Evolutionary conservation across 768 basidiomycete genomes (phyloP).

Genomic region (Russula abietina): DNA sequence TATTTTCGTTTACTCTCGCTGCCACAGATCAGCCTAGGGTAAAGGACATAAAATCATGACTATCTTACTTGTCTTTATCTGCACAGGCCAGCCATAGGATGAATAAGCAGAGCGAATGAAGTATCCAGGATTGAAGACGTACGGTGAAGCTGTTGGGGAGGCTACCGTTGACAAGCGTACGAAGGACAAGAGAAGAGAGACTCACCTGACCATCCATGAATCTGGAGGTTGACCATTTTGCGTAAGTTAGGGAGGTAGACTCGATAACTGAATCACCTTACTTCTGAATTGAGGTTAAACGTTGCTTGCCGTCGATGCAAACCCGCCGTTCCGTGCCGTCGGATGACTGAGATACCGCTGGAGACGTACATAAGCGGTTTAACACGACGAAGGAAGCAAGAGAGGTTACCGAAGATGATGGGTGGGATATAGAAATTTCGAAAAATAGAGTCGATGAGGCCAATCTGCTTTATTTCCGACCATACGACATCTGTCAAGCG

Average conservation of each 20-base stretch:
- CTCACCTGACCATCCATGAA: slow-evolving; percentile 53
- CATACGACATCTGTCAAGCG: slow-evolving; percentile 51
- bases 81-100: neutral
- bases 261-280: slow-evolving; percentile 27
- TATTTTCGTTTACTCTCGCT: slow-evolving; percentile 29
- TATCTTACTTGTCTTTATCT: slow-evolving; percentile 40
- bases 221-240: slow-evolving; percentile 31
- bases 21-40: neutral
- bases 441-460: slow-evolving; percentile 58
- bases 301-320: slow-evolving; percentile 72
- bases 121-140: neutral
- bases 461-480: slow-evolving; percentile 53
- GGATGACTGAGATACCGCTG: slow-evolving; percentile 37
- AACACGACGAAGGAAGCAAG: neutral
- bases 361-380: neutral
- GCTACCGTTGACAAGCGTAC: neutral
- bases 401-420: slow-evolving; percentile 51
- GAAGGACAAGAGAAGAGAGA: slow-evolving; percentile 18
- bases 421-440: slow-evolving; percentile 63
- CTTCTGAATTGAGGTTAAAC: slow-evolving; percentile 60
- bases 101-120: neutral
- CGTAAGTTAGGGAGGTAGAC: neutral
- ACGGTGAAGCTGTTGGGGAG: slow-evolving; percentile 15
- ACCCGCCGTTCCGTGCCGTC: slow-evolving; percentile 43
- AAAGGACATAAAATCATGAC: too few species aligned